Conservation (phyloP, 495 filamentous ascomycete genomes). For the Aspergillus sparsus region DNA sequence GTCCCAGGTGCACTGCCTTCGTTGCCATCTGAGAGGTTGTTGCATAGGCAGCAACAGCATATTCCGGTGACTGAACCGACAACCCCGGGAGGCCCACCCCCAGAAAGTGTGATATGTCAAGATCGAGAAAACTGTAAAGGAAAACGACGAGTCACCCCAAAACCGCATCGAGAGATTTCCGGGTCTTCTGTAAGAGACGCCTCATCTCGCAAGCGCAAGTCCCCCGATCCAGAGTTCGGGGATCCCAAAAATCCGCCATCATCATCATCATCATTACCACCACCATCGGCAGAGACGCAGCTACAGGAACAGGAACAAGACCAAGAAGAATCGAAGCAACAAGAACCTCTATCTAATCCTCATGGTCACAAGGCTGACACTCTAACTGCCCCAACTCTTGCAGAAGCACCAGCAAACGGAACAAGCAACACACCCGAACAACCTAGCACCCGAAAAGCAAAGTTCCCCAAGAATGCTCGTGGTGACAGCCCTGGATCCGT, state of each 20-base stretch:
- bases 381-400: conserved; percentile 8
- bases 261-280: no score
- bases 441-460: conserved; percentile 28
- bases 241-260: conserved; percentile 23
- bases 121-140: neutral
- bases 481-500: conserved; percentile 45
- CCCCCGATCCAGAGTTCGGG: conserved; percentile 33
- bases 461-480: conserved; percentile 40
- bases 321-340: neutral
- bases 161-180: conserved; percentile 23
- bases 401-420: conserved; percentile 17
- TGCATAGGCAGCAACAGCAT: conserved; percentile 32
- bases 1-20: conserved; percentile 58
- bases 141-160: conserved; percentile 17
- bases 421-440: conserved; percentile 25
- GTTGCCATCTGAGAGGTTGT: conserved; percentile 60
- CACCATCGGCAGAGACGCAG: conserved; percentile 10
- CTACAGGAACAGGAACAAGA: conserved; percentile 14
- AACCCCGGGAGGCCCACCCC: conserved; percentile 26
- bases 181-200: conserved; percentile 34
- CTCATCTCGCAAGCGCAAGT: conserved; percentile 47
- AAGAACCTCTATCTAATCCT: neutral
- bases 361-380: neutral
- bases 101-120: conserved; percentile 1
- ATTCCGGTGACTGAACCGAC: conserved; percentile 14